phyloP scores from a whole-genome alignment of 2,329 filamentous ascomycete genomes.

The Paecilomyces niveus region DNA sequence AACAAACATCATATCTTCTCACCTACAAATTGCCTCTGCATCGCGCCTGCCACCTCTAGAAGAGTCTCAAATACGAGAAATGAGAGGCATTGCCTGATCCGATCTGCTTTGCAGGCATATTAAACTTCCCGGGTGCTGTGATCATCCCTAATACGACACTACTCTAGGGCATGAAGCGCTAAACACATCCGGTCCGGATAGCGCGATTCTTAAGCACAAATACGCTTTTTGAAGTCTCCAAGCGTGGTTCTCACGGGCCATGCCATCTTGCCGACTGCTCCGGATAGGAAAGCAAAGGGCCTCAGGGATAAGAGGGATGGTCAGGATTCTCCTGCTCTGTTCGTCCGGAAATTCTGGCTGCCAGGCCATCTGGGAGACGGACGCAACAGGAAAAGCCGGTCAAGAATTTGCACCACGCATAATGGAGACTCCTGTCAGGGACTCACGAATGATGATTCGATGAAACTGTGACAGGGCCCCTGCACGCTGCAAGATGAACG shows the following conservation, averaged over 20 bases:
- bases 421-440: background rate
- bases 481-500: background rate
- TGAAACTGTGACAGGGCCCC: conserved; percentile 5
- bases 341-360: background rate
- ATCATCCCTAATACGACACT: background rate
- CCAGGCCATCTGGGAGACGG: background rate
- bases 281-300: background rate
- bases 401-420: background rate
- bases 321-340: background rate
- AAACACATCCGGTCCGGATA: background rate
- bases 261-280: background rate
- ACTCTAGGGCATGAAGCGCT: background rate
- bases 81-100: background rate
- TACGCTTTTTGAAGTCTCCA: background rate
- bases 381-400: background rate
- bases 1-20: background rate
- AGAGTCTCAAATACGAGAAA: background rate
- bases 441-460: background rate
- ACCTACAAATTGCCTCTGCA: background rate
- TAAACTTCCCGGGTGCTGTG: background rate
- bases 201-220: background rate
- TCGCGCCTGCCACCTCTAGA: background rate
- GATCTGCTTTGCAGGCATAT: background rate
- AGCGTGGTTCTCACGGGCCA: background rate
- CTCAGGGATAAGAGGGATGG: background rate